Percentiles rank a stretch among this genome's conserved stretches.
Conservation (phyloP, 2,329 filamentous ascomycete genomes). For the Colletotrichum falcatum region DNA sequence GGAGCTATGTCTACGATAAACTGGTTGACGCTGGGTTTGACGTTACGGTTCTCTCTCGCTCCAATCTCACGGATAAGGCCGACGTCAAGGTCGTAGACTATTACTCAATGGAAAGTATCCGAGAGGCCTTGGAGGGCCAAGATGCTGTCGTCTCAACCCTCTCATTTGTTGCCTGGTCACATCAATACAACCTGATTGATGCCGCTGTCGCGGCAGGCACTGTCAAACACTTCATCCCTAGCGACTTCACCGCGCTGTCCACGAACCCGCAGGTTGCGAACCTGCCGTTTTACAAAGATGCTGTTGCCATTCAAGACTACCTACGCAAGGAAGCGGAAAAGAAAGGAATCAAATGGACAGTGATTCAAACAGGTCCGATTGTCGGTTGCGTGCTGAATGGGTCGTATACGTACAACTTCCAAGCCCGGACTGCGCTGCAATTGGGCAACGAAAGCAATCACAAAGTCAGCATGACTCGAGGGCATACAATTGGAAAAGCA, state of each 20-base stretch:
- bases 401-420: slow-evolving; percentile 20
- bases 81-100: slow-evolving; percentile 53
- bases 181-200: slow-evolving; percentile 63
- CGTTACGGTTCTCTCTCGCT: slow-evolving; percentile 55
- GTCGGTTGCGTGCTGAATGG: slow-evolving; percentile 46
- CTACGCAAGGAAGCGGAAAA: slow-evolving; percentile 30
- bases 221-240: slow-evolving; percentile 65
- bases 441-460: slow-evolving; percentile 60
- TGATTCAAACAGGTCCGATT: slow-evolving; percentile 57
- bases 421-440: slow-evolving; percentile 51
- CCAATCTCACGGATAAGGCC: slow-evolving; percentile 48
- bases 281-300: slow-evolving; percentile 40
- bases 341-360: slow-evolving; percentile 47
- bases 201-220: slow-evolving; percentile 62
- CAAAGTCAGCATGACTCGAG: slow-evolving; percentile 59
- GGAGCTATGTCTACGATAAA: slow-evolving; percentile 5
- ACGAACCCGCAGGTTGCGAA: slow-evolving; percentile 29
- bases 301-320: slow-evolving; percentile 35
- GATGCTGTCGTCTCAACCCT: slow-evolving; percentile 65
- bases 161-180: slow-evolving; percentile 54
- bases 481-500: slow-evolving; percentile 58
- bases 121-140: slow-evolving; percentile 63
- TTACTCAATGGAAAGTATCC: slow-evolving; percentile 57
- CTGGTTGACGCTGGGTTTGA: slow-evolving; percentile 46
- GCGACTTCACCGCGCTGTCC: slow-evolving; percentile 57